Percentiles rank a stretch among this genome's conserved stretches.
Evolutionary conservation across 257 asterid species (phyloP).

Genomic region (Penstemon barbatus): DNA sequence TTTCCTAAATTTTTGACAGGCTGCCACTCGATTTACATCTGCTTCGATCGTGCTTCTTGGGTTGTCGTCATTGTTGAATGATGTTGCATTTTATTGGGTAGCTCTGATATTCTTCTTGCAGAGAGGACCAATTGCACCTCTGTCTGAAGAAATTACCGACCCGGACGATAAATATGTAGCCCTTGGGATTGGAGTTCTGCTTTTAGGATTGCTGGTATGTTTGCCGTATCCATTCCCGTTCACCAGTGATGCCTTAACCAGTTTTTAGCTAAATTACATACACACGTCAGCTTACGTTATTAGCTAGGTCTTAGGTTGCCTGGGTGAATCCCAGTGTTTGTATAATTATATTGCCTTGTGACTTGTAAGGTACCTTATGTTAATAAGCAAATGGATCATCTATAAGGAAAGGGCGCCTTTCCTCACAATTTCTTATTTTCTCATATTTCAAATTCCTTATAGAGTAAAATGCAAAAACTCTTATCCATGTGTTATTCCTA

Average conservation of each 20-base stretch:
- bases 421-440: no score
- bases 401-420: no score
- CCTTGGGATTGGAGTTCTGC: conserved; percentile 63
- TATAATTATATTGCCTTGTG: background rate
- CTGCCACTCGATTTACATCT: conserved; percentile 62
- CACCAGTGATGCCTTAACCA: conserved; percentile 47
- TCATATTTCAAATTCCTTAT: no score
- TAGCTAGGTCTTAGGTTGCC: conserved; percentile 14
- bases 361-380: conserved; percentile 22
- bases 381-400: background rate
- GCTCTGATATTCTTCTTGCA: conserved; percentile 89
- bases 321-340: conserved; percentile 17
- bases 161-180: conserved; percentile 60
- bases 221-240: conserved; percentile 91
- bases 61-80: conserved; percentile 66
- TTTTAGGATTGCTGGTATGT: conserved; percentile 75
- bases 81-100: conserved; percentile 93
- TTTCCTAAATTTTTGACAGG: conserved; percentile 42
- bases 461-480: no score
- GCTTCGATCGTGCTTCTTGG: conserved; percentile 82
- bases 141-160: conserved; percentile 78
- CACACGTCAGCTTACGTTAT: conserved; percentile 3
- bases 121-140: conserved; percentile 92
- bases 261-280: conserved; percentile 33
- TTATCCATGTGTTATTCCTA: no score